Base-by-base conservation (phyloP, 768 basidiomycete species). In the Aureoboletus auriporus region DNA sequence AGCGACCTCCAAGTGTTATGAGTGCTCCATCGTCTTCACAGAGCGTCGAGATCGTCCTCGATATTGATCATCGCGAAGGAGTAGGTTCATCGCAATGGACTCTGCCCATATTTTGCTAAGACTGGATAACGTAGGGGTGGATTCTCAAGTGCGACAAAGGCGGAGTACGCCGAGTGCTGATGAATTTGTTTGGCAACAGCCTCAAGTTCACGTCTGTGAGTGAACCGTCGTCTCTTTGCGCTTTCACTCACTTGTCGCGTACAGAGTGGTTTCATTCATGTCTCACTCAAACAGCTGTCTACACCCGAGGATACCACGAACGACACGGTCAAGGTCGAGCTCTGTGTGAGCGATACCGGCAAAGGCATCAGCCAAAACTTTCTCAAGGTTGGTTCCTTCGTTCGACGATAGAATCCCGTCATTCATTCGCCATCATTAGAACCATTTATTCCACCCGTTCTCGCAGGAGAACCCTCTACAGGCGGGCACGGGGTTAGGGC, bases 331-430 rank as follows among this genome's bases (percentile, higher is more conserved):
- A 89, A 79, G 60, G 73, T 95, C 40, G 93, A 96, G 62, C 73
- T 97, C 44, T 77, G 82, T 23, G 92, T 97, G 7, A 75, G 80
- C 44, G 93, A 97, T 64, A 91, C 91, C 4, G 93, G 93, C 42
- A 97, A 94, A 80, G 93, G 93, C 20, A 97, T 97, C 53, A 93
- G 89, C 62, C 88, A 89, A 57, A 86, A 89, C 50, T 97, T 97
- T 68, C 71, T 95, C 50, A 90, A 92, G 79, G 89, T 86, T 50
- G 41, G 59, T 56, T 20, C 13, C 10, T 14, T 53, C 41, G 34
- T 47, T 44, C 4, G n/a, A 39, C 36, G 28, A 13, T 26, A 16
- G 6, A 44, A 10, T 8, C 23, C 46, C 9, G 44, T 49, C 27
- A 44, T 43, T 48, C 36, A 49, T 42, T 27, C 7, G 20, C 39